Conservation (phyloP, 441 rosid species). For the Erodium moschatum region DNA sequence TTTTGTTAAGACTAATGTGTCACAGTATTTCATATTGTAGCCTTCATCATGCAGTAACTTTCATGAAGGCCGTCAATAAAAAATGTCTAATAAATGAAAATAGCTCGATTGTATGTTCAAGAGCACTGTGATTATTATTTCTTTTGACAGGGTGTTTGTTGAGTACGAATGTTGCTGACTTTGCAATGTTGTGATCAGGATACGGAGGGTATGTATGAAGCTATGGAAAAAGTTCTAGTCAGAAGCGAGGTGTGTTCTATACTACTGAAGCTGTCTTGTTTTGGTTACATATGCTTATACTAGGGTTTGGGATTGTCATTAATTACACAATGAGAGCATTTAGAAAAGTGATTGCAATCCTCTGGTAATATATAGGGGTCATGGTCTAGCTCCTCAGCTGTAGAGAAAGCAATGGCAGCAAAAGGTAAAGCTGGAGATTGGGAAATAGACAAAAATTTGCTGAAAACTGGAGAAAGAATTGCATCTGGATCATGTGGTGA, state of each 20-base stretch:
- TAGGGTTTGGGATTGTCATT: not conserved
- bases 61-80: too few relatives aligned
- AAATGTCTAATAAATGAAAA: slow-evolving; percentile 11
- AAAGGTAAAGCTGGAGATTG: slow-evolving; percentile 32
- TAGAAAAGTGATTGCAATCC: slow-evolving; percentile 18
- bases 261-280: slow-evolving; percentile 8
- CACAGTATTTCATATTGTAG: not conserved
- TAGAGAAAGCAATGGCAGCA: slow-evolving; percentile 28
- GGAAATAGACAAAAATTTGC: slow-evolving; percentile 53
- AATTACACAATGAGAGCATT: slow-evolving; percentile 10
- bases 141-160: slow-evolving; percentile 57
- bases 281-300: not conserved
- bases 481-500: slow-evolving; percentile 72
- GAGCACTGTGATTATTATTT: slow-evolving; percentile 47
- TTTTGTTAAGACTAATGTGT: not conserved
- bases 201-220: slow-evolving; percentile 53
- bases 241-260: slow-evolving; percentile 50
- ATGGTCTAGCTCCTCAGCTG: slow-evolving; percentile 47
- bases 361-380: slow-evolving; percentile 38
- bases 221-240: slow-evolving; percentile 49
- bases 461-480: slow-evolving; percentile 57
- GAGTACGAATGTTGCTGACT: slow-evolving; percentile 67
- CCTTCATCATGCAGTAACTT: not conserved
- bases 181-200: slow-evolving; percentile 78
- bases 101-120: slow-evolving; percentile 37